Percentiles rank a stretch among this genome's conserved stretches.
phyloP scores from a whole-genome alignment of 768 basidiomycete genomes.

The Lactifluus hygrophoroides region DNA sequence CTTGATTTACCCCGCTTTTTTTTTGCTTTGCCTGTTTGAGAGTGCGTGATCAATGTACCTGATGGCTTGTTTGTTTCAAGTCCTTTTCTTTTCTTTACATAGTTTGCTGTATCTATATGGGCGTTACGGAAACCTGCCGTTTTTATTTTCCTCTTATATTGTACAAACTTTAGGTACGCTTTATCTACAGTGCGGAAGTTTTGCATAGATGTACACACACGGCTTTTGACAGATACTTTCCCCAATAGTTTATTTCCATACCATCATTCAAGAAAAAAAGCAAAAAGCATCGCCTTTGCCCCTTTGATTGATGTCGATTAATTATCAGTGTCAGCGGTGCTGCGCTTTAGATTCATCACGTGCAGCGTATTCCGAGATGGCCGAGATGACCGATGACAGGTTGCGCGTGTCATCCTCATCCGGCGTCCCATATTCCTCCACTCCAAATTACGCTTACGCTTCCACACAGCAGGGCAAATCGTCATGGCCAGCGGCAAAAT shows the following conservation, averaged over 20 bases:
- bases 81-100: background rate
- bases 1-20: background rate
- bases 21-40: background rate
- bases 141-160: background rate
- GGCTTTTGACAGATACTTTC: too few species aligned
- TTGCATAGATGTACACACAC: constrained; percentile 2
- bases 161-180: constrained; percentile 11
- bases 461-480: too few species aligned
- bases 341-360: background rate
- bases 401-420: too few species aligned
- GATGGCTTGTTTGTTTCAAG: background rate
- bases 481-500: constrained; percentile 17
- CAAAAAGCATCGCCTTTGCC: too few species aligned
- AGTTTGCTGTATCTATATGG: background rate
- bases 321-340: too few species aligned
- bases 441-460: too few species aligned
- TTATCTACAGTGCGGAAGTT: background rate
- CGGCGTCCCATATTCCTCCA: too few species aligned
- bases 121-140: background rate
- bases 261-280: too few species aligned
- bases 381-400: too few species aligned
- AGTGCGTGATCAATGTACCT: background rate
- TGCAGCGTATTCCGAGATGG: background rate
- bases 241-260: too few species aligned
- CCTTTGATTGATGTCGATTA: too few species aligned